Conservation (phyloP, 345 rosid species). For the Aurinia saxatilis region DNA sequence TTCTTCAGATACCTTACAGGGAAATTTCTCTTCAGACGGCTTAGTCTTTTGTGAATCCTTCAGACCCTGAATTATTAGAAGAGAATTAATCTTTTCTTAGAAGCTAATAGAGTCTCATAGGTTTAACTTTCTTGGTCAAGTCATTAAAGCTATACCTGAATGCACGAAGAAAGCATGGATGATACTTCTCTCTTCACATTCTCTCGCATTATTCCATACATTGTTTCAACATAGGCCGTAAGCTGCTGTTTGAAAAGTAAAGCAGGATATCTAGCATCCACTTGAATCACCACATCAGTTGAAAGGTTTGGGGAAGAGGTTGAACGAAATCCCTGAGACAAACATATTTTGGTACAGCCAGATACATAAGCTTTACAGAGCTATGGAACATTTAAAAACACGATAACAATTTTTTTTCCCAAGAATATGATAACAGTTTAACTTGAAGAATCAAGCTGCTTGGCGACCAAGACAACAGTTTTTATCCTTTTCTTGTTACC, state of each 20-base stretch:
- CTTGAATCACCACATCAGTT: conserved; percentile 53
- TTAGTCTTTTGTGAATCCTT: conserved; percentile 40
- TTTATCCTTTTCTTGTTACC: conserved; percentile 31
- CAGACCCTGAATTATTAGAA: conserved; percentile 42
- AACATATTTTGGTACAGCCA: not conserved
- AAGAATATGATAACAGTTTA: conserved; percentile 27
- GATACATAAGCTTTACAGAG: not conserved
- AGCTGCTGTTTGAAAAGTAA: conserved; percentile 97
- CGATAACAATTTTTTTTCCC: conserved; percentile 17
- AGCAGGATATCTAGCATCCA: conserved; percentile 97
- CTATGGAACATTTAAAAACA: conserved; percentile 42
- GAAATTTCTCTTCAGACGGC: conserved; percentile 26
- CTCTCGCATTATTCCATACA: conserved; percentile 83
- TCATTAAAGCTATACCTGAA: conserved; percentile 45
- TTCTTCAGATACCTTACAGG: not conserved
- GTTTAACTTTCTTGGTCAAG: not conserved
- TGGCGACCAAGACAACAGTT: not conserved
- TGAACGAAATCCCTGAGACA: conserved; percentile 74
- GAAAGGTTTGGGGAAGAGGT: conserved; percentile 65
- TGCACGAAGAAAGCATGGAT: conserved; percentile 57
- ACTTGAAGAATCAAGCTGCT: conserved; percentile 9
- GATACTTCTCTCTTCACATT: conserved; percentile 70
- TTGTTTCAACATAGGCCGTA: conserved; percentile 85
- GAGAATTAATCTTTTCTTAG: not conserved
- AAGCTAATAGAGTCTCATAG: not conserved